Evolutionary conservation across 139 green algal genomes (phyloP).

Genomic region (Haematococcus sp.): DNA sequence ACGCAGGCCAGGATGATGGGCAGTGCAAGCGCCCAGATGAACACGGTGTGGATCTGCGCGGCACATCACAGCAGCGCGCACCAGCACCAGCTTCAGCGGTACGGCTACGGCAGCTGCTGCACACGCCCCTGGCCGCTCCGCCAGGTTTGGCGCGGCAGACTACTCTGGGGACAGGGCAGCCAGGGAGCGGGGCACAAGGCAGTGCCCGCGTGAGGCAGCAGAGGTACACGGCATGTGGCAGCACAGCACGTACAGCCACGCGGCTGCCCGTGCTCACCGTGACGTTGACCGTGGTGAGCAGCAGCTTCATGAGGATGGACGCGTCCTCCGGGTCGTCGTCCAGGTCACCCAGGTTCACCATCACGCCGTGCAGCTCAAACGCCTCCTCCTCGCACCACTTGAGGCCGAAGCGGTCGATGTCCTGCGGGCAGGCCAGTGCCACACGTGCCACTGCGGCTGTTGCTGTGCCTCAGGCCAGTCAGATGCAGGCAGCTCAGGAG

Average conservation of each 20-base stretch:
- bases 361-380: slow-evolving; percentile 6
- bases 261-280: not conserved
- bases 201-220: no score
- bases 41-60: slow-evolving; percentile 25
- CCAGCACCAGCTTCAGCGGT: no score
- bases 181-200: not conserved
- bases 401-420: not conserved
- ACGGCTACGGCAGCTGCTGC: no score
- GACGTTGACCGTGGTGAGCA: slow-evolving; percentile 15
- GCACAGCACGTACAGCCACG: no score
- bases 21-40: slow-evolving; percentile 33
- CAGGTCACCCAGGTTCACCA: slow-evolving; percentile 24
- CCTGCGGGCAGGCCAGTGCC: not conserved
- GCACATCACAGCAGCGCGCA: no score
- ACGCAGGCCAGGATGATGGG: slow-evolving; percentile 23
- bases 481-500: no score
- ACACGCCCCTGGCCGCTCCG: no score
- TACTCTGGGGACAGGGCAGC: no score
- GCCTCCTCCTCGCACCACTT: slow-evolving; percentile 11
- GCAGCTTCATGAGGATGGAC: slow-evolving; percentile 1
- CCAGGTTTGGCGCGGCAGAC: no score
- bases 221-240: no score
- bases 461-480: no score
- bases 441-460: no score
- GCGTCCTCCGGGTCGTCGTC: slow-evolving; percentile 25